Evolutionary conservation across 1,284 basidiomycete genomes (phyloP).

Genomic region (Moniliella sp.): DNA sequence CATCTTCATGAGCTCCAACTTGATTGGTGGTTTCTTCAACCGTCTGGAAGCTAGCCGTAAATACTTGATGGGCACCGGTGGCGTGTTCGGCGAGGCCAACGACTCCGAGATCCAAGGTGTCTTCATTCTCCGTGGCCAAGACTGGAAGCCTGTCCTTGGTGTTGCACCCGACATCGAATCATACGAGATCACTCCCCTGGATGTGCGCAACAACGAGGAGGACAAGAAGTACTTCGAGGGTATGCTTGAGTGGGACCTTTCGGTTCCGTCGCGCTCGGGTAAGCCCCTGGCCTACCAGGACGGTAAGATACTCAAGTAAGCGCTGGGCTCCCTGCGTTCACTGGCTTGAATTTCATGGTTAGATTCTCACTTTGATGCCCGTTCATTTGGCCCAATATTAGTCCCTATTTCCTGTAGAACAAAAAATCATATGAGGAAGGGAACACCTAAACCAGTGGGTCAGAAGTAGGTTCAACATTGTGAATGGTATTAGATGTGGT

Average conservation of each 20-base stretch:
- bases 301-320: constrained; percentile 32
- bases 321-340: too few species aligned
- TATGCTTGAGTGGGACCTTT: constrained; percentile 30
- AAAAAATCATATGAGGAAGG: too few species aligned
- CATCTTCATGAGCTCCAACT: constrained; percentile 47
- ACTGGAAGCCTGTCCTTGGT: constrained; percentile 26
- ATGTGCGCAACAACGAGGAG: constrained; percentile 39
- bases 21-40: constrained; percentile 77
- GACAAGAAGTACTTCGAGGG: constrained; percentile 35
- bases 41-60: constrained; percentile 42
- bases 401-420: too few species aligned
- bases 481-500: too few species aligned
- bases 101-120: constrained; percentile 43
- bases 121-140: constrained; percentile 56
- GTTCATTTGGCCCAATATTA: too few species aligned
- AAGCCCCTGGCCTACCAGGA: constrained; percentile 23
- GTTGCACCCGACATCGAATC: constrained; percentile 75
- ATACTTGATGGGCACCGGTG: constrained; percentile 66
- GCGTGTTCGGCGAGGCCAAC: constrained; percentile 65
- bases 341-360: too few species aligned
- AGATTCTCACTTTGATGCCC: too few species aligned
- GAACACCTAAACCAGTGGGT: too few species aligned
- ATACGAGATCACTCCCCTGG: constrained; percentile 50
- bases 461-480: too few species aligned
- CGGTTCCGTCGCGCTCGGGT: constrained; percentile 43